phyloP scores from a whole-genome alignment of 257 asterid genomes.

The Prunella vulgaris region DNA sequence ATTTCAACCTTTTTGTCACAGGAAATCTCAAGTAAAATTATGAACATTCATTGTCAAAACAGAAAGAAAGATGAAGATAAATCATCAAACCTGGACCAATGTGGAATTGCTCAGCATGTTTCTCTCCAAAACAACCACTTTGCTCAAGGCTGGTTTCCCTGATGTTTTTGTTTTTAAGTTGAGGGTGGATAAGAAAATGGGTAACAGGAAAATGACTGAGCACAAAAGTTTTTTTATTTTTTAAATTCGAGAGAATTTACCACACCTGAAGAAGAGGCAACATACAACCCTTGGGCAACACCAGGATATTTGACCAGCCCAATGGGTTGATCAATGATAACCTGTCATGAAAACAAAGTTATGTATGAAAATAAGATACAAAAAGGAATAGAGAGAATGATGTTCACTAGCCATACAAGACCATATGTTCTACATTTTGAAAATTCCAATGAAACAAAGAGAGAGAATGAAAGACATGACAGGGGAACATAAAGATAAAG shows the following conservation, averaged over 20 bases:
- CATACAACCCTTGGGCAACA: conserved; percentile 89
- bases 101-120: conserved; percentile 52
- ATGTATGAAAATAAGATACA: conserved; percentile 1
- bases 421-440: background rate
- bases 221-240: background rate
- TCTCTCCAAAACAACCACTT: conserved; percentile 68
- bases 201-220: conserved; percentile 9
- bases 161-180: conserved; percentile 22
- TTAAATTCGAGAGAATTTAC: background rate
- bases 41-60: background rate
- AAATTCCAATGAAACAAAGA: conserved; percentile 1
- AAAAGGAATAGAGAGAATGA: conserved; percentile 3
- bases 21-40: conserved; percentile 12
- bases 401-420: conserved; percentile 7
- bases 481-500: conserved; percentile 11
- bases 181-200: conserved; percentile 14
- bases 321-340: conserved; percentile 77
- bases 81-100: conserved; percentile 66
- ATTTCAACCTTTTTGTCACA: conserved; percentile 62
- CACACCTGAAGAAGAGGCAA: conserved; percentile 87
- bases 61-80: background rate
- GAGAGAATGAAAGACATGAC: conserved; percentile 5
- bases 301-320: conserved; percentile 90
- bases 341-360: conserved; percentile 37
- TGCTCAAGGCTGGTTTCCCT: conserved; percentile 95